phyloP scores from a whole-genome alignment of 768 basidiomycete genomes.

The Rubroboletus satanas region DNA sequence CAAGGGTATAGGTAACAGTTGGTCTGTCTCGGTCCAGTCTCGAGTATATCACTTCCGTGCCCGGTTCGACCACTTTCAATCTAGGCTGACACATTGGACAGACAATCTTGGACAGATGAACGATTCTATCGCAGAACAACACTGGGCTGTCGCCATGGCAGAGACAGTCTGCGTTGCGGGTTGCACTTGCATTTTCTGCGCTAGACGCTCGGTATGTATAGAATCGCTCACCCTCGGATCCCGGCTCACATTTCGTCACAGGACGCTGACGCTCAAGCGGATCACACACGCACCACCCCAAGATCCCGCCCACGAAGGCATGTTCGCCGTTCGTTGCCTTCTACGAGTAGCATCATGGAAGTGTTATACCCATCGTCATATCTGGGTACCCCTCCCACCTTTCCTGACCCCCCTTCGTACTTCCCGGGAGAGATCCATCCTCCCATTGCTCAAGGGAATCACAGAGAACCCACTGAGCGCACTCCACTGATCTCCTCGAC shows the following conservation, averaged over 20 bases:
- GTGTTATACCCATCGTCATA: conserved; percentile 23
- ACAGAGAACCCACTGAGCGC: neutral
- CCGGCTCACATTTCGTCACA: conserved; percentile 10
- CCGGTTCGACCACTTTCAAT: neutral
- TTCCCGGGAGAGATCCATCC: neutral
- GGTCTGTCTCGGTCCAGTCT: conserved; percentile 3
- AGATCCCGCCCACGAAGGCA: conserved; percentile 6
- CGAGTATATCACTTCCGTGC: neutral
- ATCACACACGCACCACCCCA: neutral
- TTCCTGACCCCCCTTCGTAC: conserved; percentile 22
- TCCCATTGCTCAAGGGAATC: neutral
- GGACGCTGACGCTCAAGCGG: neutral
- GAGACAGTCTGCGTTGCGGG: conserved; percentile 1
- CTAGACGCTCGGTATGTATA: conserved; percentile 2
- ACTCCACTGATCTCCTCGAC: neutral
- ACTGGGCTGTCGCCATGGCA: conserved; percentile 14
- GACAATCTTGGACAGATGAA: neutral
- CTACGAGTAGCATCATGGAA: conserved; percentile 22
- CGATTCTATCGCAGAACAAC: conserved; percentile 2
- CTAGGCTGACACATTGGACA: neutral
- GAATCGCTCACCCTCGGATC: neutral
- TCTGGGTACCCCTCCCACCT: conserved; percentile 7
- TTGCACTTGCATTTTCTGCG: conserved; percentile 12
- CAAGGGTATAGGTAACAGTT: neutral
- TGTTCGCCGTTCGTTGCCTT: conserved; percentile 11